phyloP scores from a whole-genome alignment of 495 filamentous ascomycete genomes.

The Trichoderma gamsii region DNA sequence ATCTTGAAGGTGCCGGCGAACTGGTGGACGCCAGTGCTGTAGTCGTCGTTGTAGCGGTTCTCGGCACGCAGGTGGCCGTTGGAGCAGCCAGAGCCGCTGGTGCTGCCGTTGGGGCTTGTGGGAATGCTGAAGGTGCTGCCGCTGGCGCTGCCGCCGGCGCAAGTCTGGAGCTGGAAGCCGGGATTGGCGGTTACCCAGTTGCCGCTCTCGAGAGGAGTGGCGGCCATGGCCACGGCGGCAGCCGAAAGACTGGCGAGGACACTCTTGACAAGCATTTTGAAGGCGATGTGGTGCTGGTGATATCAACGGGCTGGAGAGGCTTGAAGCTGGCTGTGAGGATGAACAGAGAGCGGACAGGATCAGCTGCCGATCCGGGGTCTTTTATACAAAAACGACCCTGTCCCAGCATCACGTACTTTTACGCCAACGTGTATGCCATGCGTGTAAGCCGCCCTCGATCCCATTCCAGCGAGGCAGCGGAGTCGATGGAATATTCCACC shows the following conservation, averaged over 20 bases:
- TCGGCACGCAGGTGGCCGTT: slow-evolving; percentile 12
- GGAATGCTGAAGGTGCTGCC: slow-evolving; percentile 4
- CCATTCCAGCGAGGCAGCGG: not conserved
- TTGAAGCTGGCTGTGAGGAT: not conserved
- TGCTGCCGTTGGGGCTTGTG: slow-evolving; percentile 4
- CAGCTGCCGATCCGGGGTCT: not conserved
- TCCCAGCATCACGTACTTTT: not conserved
- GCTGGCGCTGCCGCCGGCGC: slow-evolving; percentile 12
- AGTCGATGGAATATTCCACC: slow-evolving; percentile 13
- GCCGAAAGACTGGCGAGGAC: slow-evolving; percentile 11
- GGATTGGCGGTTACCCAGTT: not conserved
- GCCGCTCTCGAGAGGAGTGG: slow-evolving; percentile 15
- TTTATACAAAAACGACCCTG: not conserved
- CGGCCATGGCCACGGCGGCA: not conserved
- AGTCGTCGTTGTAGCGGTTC: not conserved
- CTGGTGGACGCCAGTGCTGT: slow-evolving; percentile 10
- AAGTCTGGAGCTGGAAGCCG: not conserved
- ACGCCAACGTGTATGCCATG: not conserved
- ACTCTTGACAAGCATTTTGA: slow-evolving; percentile 14
- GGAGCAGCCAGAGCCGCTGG: slow-evolving; percentile 11
- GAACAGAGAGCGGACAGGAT: not conserved
- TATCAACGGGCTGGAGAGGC: not conserved
- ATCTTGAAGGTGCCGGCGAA: slow-evolving; percentile 15
- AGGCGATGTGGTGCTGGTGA: not conserved
- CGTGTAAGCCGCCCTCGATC: not conserved